Base-by-base conservation (phyloP, 768 basidiomycete species). In the Symmetrospora coprosmae region DNA sequence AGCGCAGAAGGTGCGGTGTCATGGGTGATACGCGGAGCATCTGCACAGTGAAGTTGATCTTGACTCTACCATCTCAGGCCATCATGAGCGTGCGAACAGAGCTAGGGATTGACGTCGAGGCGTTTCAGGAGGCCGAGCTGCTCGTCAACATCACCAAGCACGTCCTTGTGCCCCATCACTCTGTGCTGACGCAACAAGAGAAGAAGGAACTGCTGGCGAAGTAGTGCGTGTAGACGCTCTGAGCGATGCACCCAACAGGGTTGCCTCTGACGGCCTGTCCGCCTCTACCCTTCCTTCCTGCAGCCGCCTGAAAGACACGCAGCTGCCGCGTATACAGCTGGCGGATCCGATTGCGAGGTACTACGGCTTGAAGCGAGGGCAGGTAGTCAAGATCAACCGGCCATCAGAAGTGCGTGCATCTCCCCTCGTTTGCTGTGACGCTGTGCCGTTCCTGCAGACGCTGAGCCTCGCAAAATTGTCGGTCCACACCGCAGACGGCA, bases 291-390 rank as follows among this genome's bases (percentile, higher is more conserved):
- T 59, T 41, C 58, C 40, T 47, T 39, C 60, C 39, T 37, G 23
- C 68, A 99, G 92, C 75, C 92, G 94, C 64, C 75, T 99, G 60
- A 92, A 92, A 73, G 94, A 97, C 71, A 96, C 92, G 1, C 94
- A 99, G 70, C 78, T 99, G 58, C 94, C 94, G 47, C 86, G 94
- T 23, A 97, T 99, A 65, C 91, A 96, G 74, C 74, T 94, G 40
- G 82, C 84, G 27, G 94, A 99, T 73, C 94, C 94, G 9, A 92
- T 99, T n/a, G 89, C 94, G 39, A 82, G 91, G 61, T 97, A 99
- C 73, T 99, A 96, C 75, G 94, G 94, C 50, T 80, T 99, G 60
- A 80, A 82, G 68, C 81, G 94, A 49, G 91, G 92, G 27, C 88
- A 92, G 72, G 94, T 99, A 46, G 94, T 99, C 73, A 96, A 94